Conservation (phyloP, 2,329 filamentous ascomycete genomes). For the Xylaria hypoxylon region DNA sequence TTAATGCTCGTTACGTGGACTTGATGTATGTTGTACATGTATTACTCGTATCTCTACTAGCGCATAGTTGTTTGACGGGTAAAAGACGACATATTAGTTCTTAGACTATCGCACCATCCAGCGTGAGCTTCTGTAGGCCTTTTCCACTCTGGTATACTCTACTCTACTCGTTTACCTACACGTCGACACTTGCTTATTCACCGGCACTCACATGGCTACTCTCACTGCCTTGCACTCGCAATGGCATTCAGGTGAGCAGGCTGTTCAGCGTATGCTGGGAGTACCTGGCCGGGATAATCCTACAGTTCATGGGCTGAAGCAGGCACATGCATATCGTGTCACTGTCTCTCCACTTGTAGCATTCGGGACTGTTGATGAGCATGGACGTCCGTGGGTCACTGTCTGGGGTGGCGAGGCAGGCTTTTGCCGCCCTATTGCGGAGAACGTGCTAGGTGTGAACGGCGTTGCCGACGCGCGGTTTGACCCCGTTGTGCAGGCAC, state of each 20-base stretch:
- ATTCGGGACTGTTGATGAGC: slow-evolving; percentile 75
- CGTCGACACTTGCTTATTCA: not conserved
- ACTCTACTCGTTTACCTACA: not conserved
- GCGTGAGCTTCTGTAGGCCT: not conserved
- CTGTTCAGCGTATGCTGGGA: slow-evolving; percentile 72
- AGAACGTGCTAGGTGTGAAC: slow-evolving; percentile 72
- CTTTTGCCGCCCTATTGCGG: slow-evolving; percentile 72
- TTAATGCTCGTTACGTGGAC: not conserved
- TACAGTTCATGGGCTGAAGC: slow-evolving; percentile 71
- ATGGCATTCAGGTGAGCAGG: slow-evolving; percentile 75
- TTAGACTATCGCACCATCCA: not conserved
- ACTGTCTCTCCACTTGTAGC: slow-evolving; percentile 75
- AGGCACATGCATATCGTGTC: slow-evolving; percentile 70
- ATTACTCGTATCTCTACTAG: not conserved
- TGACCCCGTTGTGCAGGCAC: slow-evolving; percentile 76
- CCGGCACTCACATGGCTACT: slow-evolving; percentile 40
- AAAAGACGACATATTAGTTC: not conserved
- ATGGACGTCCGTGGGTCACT: slow-evolving; percentile 78
- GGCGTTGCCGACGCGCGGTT: slow-evolving; percentile 68
- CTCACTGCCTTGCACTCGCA: slow-evolving; percentile 39
- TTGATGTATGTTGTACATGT: not conserved
- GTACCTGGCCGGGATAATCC: slow-evolving; percentile 73
- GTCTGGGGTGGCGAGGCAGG: slow-evolving; percentile 80
- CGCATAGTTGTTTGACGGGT: not conserved
- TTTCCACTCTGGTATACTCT: not conserved